phyloP scores from a whole-genome alignment of 768 basidiomycete species.

The Rhodocollybia butyracea region DNA sequence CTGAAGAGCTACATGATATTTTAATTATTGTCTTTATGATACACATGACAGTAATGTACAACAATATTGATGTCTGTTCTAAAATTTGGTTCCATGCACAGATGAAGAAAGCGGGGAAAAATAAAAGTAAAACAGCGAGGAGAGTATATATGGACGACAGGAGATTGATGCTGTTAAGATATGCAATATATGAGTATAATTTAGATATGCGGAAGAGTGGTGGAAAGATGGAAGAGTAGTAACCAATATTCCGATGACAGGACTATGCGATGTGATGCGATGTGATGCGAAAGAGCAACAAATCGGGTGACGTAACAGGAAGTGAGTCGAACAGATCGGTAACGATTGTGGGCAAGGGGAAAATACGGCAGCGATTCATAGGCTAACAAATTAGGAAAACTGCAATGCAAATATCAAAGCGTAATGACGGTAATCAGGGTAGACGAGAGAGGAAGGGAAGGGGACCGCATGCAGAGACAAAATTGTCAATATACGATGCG shows the following conservation, averaged over 20 bases:
- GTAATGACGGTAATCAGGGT: neutral
- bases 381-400: neutral
- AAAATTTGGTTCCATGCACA: neutral
- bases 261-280: neutral
- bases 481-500: neutral
- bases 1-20: no score
- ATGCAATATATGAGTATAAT: constrained; percentile 1
- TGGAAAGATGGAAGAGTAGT: neutral
- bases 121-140: neutral
- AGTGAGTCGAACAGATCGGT: neutral
- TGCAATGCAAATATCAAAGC: neutral
- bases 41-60: neutral
- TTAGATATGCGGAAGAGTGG: neutral
- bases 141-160: neutral
- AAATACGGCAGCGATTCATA: neutral
- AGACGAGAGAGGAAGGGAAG: neutral
- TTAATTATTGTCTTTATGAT: neutral
- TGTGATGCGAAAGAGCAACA: neutral
- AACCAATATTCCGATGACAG: neutral
- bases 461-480: neutral
- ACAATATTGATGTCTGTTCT: neutral
- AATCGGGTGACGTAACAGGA: neutral
- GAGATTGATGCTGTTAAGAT: neutral
- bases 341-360: neutral
- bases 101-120: neutral